Conservation (phyloP, 768 basidiomycete genomes). For the Filobasidium wieringae region DNA sequence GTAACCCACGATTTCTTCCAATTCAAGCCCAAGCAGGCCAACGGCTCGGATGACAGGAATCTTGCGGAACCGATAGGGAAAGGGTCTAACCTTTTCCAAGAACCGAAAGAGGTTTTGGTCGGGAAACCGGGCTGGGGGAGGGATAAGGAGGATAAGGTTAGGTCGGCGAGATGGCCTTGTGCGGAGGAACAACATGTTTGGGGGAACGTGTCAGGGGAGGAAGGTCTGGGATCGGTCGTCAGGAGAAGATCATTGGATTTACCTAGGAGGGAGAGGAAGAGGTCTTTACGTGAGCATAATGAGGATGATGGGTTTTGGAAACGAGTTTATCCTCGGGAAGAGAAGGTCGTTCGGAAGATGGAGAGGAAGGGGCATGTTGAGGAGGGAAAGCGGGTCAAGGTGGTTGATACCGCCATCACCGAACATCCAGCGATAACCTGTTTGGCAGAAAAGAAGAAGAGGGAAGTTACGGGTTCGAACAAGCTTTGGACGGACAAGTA, state of each 20-base stretch:
- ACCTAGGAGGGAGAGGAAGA: slow-evolving; percentile 3
- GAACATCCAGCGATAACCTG: not conserved
- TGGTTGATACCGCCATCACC: not conserved
- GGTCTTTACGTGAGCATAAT: not conserved
- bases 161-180: not conserved
- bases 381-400: not conserved
- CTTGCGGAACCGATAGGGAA: not conserved
- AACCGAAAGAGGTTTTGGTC: not conserved
- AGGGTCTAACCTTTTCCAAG: not conserved
- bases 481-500: slow-evolving; percentile 35
- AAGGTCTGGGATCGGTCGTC: not conserved
- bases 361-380: not conserved
- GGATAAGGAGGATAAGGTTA: not conserved
- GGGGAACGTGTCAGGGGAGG: not conserved
- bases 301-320: slow-evolving; percentile 3
- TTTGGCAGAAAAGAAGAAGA: not conserved
- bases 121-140: slow-evolving; percentile 6
- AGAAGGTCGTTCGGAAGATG: not conserved
- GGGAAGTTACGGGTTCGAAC: not conserved
- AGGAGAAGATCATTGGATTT: not conserved
- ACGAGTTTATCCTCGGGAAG: not conserved
- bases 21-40: not conserved
- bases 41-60: not conserved
- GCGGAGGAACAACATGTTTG: not conserved
- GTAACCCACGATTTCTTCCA: slow-evolving; percentile 5